Evolutionary conservation across 2,329 filamentous ascomycete genomes (phyloP).

Genomic region (Claviceps pusilla): DNA sequence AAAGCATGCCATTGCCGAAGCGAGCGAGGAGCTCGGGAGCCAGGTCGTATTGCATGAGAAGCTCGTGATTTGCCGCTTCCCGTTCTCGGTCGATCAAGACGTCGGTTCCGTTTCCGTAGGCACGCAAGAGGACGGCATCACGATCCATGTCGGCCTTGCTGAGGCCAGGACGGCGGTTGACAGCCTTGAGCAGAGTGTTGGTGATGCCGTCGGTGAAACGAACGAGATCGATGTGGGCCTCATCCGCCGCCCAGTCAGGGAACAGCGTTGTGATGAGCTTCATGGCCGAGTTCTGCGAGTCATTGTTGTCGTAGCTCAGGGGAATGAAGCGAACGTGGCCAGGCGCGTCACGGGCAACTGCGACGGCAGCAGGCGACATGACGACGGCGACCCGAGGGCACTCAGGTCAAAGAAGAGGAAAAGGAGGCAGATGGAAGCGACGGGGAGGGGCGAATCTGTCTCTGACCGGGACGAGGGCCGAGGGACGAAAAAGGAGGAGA

Average conservation of each 20-base stretch:
- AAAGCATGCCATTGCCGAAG: constrained; percentile 92
- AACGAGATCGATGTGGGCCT: constrained; percentile 66
- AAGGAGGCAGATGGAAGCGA: not conserved
- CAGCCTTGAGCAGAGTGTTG: constrained; percentile 74
- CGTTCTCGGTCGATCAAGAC: constrained; percentile 91
- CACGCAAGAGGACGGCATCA: constrained; percentile 76
- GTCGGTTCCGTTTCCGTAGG: constrained; percentile 88
- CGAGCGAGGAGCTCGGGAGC: constrained; percentile 78
- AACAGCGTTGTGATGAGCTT: constrained; percentile 64
- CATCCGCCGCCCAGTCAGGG: constrained; percentile 65
- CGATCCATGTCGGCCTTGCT: constrained; percentile 61
- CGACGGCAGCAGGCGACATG: constrained; percentile 21
- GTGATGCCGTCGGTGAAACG: constrained; percentile 97
- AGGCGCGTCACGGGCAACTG: constrained; percentile 17
- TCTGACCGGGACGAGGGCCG: not conserved
- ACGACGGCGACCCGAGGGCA: not conserved
- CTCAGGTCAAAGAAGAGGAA: not conserved
- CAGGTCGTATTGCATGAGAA: constrained; percentile 68
- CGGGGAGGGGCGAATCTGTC: not conserved
- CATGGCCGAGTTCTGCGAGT: constrained; percentile 65
- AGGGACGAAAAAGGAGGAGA: not conserved
- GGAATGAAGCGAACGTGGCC: constrained; percentile 50
- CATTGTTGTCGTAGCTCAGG: constrained; percentile 60
- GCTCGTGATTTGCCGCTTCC: constrained; percentile 64
- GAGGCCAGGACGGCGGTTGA: constrained; percentile 51